phyloP scores from a whole-genome alignment of 2,329 filamentous ascomycete species.

The Nothopassalora personata region DNA sequence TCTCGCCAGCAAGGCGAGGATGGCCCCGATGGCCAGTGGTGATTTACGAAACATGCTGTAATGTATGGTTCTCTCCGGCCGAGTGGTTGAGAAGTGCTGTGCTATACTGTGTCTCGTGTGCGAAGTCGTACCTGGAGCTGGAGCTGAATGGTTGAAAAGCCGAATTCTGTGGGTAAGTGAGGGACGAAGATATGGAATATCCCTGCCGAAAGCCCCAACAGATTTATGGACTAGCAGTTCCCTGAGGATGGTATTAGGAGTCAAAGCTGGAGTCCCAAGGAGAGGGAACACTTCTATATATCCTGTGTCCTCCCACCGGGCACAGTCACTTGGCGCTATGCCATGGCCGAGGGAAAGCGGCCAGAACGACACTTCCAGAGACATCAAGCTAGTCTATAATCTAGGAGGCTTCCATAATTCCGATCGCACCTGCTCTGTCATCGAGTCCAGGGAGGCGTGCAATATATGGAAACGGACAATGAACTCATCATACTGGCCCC shows the following conservation, averaged over 20 bases:
- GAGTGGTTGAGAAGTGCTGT: constrained; percentile 8
- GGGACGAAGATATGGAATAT: constrained; percentile 3
- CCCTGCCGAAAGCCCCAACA: background rate
- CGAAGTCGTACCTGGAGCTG: constrained; percentile 4
- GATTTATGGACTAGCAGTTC: constrained; percentile 1
- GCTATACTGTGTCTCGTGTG: constrained; percentile 1
- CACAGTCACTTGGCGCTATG: constrained; percentile 12
- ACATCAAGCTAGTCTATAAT: constrained; percentile 1
- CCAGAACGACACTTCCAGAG: constrained; percentile 6
- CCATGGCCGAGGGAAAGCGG: constrained; percentile 12
- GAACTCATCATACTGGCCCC: background rate
- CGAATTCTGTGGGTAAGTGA: background rate
- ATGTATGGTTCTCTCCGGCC: constrained; percentile 5
- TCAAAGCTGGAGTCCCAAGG: constrained; percentile 11
- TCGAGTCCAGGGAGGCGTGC: background rate
- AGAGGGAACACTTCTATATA: constrained; percentile 18
- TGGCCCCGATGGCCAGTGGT: constrained; percentile 12
- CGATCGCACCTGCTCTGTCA: constrained; percentile 5
- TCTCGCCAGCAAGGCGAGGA: constrained; percentile 23
- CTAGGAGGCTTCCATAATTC: constrained; percentile 3
- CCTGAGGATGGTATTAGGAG: constrained; percentile 2
- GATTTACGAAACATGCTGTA: constrained; percentile 16
- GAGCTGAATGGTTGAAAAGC: background rate
- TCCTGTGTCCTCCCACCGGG: constrained; percentile 11
- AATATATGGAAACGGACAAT: constrained; percentile 5